A percentile compares a stretch with the other conserved stretches of the same genome.
These are phyloP conservation scores for Amphirosellinia nigrospora DNA, from an alignment of 495 filamentous ascomycete species.

Conservation along the genomic window DNA sequence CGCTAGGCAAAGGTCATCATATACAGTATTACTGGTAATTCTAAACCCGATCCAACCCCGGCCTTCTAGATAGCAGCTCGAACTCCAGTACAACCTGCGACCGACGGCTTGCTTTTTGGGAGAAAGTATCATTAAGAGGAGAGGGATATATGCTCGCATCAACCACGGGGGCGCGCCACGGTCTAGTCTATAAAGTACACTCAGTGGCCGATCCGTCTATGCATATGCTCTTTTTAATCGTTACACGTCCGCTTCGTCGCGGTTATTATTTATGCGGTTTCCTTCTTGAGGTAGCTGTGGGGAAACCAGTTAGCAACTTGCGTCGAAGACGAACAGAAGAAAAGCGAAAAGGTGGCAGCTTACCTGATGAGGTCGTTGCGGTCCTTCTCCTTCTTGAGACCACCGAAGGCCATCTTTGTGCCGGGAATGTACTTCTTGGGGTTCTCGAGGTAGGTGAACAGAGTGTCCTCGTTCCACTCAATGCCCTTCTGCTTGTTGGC, in stretches of 20 bases:
- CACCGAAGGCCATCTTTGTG: constrained; percentile 99
- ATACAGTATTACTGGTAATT: constrained; percentile 33
- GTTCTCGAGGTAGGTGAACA: constrained; percentile 68
- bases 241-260: constrained; percentile 42
- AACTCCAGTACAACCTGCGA: constrained; percentile 32
- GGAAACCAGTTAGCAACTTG: background rate
- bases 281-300: constrained; percentile 69
- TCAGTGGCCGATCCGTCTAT: constrained; percentile 44
- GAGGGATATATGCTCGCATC: constrained; percentile 42
- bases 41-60: constrained; percentile 36
- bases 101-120: constrained; percentile 26
- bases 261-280: constrained; percentile 59
- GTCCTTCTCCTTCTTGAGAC: constrained; percentile 99
- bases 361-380: constrained; percentile 99
- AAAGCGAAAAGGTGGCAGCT: constrained; percentile 52
- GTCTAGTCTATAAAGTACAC: constrained; percentile 46
- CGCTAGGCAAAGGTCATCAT: constrained; percentile 25
- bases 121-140: constrained; percentile 37
- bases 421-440: constrained; percentile 83
- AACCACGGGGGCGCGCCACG: constrained; percentile 29
- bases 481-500: constrained; percentile 98
- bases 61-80: constrained; percentile 27
- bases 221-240: constrained; percentile 38
- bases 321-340: constrained; percentile 19
- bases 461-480: constrained; percentile 82